phyloP scores from a whole-genome alignment of 1,284 basidiomycete genomes.

The Cutaneotrichosporon dermatis region DNA sequence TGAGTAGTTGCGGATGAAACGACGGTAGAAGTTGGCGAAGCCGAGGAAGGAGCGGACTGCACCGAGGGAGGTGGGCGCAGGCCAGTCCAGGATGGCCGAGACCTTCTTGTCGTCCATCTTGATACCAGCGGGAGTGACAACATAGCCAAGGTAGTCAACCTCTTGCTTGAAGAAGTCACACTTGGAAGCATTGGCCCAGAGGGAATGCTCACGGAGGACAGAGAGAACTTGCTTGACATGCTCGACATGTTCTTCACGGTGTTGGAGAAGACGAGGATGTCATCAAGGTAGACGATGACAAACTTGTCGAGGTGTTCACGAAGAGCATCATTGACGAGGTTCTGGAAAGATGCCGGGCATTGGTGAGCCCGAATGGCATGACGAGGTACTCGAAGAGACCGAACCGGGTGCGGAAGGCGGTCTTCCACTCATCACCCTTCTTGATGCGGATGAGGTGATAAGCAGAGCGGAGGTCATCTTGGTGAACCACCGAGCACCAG shows the following conservation, averaged over 20 bases:
- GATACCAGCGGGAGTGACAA: background rate
- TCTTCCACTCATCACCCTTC: slow-evolving; percentile 44
- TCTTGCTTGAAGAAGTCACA: slow-evolving; percentile 43
- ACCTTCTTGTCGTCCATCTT: slow-evolving; percentile 46
- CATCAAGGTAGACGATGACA: slow-evolving; percentile 45
- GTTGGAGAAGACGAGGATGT: slow-evolving; percentile 50
- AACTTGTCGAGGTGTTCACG: slow-evolving; percentile 28
- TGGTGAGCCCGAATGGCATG: slow-evolving; percentile 51
- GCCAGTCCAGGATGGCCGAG: slow-evolving; percentile 48
- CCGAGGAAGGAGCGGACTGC: slow-evolving; percentile 47
- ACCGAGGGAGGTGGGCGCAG: slow-evolving; percentile 37
- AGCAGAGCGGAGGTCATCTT: slow-evolving; percentile 40
- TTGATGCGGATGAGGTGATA: slow-evolving; percentile 40
- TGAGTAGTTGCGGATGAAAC: slow-evolving; percentile 49
- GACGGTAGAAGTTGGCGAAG: slow-evolving; percentile 49
- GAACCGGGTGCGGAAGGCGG: slow-evolving; percentile 41
- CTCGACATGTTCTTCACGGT: slow-evolving; percentile 43
- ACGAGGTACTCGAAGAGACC: slow-evolving; percentile 49
- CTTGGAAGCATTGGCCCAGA: slow-evolving; percentile 50
- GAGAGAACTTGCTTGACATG: slow-evolving; percentile 45
- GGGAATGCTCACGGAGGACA: slow-evolving; percentile 34
- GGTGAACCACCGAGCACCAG: slow-evolving; percentile 29
- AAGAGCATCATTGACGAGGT: slow-evolving; percentile 37
- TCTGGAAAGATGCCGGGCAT: slow-evolving; percentile 46
- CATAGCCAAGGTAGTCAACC: slow-evolving; percentile 35